Evolutionary conservation across 2,329 filamentous ascomycete species (phyloP).

Genomic region (Arthroderma sp.): DNA sequence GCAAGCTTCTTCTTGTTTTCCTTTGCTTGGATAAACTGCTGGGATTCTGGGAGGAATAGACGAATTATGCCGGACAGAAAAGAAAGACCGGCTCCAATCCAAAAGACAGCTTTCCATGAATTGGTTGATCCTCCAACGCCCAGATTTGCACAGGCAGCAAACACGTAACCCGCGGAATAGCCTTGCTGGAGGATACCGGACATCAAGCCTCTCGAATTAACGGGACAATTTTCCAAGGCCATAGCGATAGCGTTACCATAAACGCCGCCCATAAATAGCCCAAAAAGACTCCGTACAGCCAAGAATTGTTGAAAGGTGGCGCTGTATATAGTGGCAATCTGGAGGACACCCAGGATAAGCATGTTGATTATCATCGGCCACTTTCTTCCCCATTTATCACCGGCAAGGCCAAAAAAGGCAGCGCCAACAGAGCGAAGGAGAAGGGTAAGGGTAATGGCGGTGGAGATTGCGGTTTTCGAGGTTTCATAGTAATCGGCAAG

Average conservation of each 20-base stretch:
- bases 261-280: conserved; percentile 48
- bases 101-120: conserved; percentile 73
- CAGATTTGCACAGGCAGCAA: conserved; percentile 42
- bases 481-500: conserved; percentile 42
- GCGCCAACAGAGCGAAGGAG: conserved; percentile 50
- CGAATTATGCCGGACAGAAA: conserved; percentile 70
- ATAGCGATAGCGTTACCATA: conserved; percentile 50
- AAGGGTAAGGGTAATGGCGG: conserved; percentile 44
- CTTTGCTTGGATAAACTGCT: conserved; percentile 60
- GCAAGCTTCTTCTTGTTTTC: conserved; percentile 38
- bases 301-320: conserved; percentile 47
- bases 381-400: conserved; percentile 44
- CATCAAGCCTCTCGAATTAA: conserved; percentile 45
- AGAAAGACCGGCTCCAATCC: conserved; percentile 76
- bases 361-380: conserved; percentile 51
- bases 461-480: conserved; percentile 46
- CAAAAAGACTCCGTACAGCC: conserved; percentile 47
- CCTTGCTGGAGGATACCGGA: conserved; percentile 52
- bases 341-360: conserved; percentile 46
- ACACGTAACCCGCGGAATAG: conserved; percentile 52
- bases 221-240: conserved; percentile 49
- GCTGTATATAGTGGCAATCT: conserved; percentile 49
- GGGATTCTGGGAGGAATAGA: conserved; percentile 65
- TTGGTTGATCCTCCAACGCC: conserved; percentile 57
- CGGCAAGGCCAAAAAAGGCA: conserved; percentile 44